Conservation (phyloP, 768 basidiomycete genomes). For the Phylloporus rhodoxanthus region DNA sequence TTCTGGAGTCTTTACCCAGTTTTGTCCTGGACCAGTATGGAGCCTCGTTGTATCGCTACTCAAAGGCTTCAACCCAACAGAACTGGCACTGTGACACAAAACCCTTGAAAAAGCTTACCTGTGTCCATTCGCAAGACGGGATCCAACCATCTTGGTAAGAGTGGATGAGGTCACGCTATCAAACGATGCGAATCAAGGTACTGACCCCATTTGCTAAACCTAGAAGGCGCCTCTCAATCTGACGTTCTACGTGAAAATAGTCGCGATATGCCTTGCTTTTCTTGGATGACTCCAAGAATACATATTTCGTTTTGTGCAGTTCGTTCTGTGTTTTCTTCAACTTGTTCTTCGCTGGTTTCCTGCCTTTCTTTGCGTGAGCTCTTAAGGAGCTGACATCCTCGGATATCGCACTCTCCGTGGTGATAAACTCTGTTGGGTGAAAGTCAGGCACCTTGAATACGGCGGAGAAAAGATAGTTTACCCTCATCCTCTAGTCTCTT, state of each 20-base stretch:
- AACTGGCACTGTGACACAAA: background rate
- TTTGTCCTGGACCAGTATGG: background rate
- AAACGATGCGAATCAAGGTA: background rate
- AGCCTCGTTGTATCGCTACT: constrained; percentile 1
- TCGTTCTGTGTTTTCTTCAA: constrained; percentile 41
- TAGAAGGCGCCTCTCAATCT: constrained; percentile 55
- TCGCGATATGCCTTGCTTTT: constrained; percentile 48
- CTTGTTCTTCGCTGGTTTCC: constrained; percentile 39
- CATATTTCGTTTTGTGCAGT: constrained; percentile 50
- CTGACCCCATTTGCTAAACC: constrained; percentile 56
- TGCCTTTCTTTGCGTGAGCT: constrained; percentile 35
- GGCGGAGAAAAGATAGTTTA: constrained; percentile 17
- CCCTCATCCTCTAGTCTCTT: constrained; percentile 69
- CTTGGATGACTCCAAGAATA: constrained; percentile 48
- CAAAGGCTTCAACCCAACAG: background rate
- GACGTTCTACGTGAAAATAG: constrained; percentile 61
- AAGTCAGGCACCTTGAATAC: constrained; percentile 6
- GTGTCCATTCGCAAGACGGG: constrained; percentile 8
- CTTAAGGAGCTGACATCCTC: constrained; percentile 46
- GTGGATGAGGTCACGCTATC: constrained; percentile 1
- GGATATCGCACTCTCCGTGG: constrained; percentile 40
- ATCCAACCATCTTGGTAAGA: constrained; percentile 3
- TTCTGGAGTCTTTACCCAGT: constrained; percentile 2
- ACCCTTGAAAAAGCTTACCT: constrained; percentile 7
- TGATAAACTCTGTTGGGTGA: constrained; percentile 49